Conservation (phyloP, 148 eudicot species). For the Nyssa sinensis region DNA sequence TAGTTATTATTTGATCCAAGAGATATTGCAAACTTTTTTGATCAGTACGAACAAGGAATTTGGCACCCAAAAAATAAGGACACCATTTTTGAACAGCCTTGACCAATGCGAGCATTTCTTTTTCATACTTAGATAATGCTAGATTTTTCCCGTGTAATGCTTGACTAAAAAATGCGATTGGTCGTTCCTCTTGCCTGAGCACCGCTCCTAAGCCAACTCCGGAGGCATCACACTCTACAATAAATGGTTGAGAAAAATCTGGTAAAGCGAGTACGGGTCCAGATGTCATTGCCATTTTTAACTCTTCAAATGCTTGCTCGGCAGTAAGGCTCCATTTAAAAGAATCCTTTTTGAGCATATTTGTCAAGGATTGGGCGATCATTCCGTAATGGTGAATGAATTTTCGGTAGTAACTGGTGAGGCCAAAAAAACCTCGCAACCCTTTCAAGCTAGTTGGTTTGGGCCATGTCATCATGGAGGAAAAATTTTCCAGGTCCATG, state of each 20-base stretch:
- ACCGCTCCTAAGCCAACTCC: not conserved
- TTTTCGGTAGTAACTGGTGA: slow-evolving; percentile 9
- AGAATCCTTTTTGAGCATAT: not conserved
- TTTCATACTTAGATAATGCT: not conserved
- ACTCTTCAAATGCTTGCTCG: not conserved
- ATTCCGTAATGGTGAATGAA: not conserved
- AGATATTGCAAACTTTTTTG: not conserved
- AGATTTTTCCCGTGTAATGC: not conserved
- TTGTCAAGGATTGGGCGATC: not conserved
- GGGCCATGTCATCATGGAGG: not conserved
- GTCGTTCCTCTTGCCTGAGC: not conserved
- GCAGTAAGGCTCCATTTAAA: not conserved
- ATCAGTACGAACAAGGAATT: not conserved
- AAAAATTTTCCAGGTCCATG: not conserved
- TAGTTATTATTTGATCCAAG: not conserved
- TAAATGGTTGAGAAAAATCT: not conserved
- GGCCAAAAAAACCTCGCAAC: slow-evolving; percentile 12
- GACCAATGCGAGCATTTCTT: not conserved
- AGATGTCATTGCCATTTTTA: not conserved
- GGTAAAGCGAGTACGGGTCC: not conserved
- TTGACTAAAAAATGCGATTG: not conserved
- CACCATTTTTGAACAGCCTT: not conserved
- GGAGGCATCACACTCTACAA: not conserved
- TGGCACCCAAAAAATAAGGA: not conserved
- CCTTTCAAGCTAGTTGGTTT: not conserved